phyloP scores from a whole-genome alignment of 495 filamentous ascomycete genomes.

The Bathelium albidoporum region DNA sequence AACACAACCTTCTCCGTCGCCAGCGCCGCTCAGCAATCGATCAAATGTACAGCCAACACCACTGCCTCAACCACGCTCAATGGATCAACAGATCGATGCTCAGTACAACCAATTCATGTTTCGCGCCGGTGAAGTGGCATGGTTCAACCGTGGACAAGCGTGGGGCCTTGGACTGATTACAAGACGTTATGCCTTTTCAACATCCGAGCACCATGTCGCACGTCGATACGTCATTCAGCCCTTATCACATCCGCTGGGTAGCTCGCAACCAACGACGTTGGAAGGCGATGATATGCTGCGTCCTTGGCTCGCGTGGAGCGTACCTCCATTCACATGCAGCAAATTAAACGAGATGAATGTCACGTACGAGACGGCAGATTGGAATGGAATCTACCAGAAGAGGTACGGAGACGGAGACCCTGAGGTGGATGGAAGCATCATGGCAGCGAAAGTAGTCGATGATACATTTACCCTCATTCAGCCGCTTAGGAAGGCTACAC shows the following conservation, averaged over 20 bases:
- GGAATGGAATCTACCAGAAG: conserved; percentile 36
- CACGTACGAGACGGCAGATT: conserved; percentile 43
- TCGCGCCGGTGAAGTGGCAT: conserved; percentile 48
- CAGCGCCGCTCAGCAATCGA: conserved; percentile 9
- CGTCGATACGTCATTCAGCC: conserved; percentile 40
- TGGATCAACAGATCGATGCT: conserved; percentile 37
- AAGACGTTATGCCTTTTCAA: conserved; percentile 23
- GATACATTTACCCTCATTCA: conserved; percentile 45
- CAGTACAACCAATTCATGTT: conserved; percentile 41
- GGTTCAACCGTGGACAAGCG: conserved; percentile 45
- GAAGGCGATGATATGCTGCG: conserved; percentile 34
- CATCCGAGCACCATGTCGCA: conserved; percentile 17
- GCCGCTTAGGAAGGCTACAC: conserved; percentile 30
- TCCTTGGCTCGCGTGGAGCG: conserved; percentile 56
- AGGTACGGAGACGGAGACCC: conserved; percentile 36
- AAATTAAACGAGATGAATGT: conserved; percentile 19
- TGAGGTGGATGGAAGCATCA: conserved; percentile 51
- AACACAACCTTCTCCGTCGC: neutral
- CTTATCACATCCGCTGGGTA: conserved; percentile 39
- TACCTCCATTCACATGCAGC: conserved; percentile 32
- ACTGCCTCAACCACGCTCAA: conserved; percentile 30
- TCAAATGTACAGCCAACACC: conserved; percentile 22
- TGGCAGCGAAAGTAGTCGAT: conserved; percentile 49
- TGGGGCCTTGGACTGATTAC: conserved; percentile 49
- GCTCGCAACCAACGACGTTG: conserved; percentile 30